phyloP scores from a whole-genome alignment of 441 rosid genomes.

The Arabidopsis lyrata region DNA sequence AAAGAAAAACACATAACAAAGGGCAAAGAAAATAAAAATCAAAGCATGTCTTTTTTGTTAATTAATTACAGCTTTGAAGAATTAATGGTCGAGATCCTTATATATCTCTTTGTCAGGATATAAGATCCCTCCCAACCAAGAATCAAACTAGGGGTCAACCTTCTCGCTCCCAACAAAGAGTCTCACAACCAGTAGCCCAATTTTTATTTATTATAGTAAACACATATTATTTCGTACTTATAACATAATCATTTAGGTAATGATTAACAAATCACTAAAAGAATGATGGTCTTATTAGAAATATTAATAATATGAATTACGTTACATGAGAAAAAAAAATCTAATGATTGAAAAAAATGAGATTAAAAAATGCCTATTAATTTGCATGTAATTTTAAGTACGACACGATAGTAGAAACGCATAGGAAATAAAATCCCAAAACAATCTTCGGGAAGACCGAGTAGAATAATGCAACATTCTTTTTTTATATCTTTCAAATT shows the following conservation, averaged over 20 bases:
- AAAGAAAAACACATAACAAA: too few relatives aligned
- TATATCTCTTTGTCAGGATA: too few relatives aligned
- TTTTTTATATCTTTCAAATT: not conserved
- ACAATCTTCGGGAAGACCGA: constrained; percentile 21
- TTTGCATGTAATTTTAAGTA: not conserved
- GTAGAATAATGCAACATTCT: constrained; percentile 24
- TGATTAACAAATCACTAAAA: not conserved
- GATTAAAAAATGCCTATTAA: not conserved
- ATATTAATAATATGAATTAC: not conserved
- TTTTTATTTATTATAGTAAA: too few relatives aligned
- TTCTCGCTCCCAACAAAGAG: too few relatives aligned
- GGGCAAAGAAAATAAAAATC: too few relatives aligned
- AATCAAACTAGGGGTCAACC: too few relatives aligned
- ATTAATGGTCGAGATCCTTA: too few relatives aligned
- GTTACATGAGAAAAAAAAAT: not conserved
- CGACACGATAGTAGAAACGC: not conserved
- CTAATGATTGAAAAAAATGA: not conserved
- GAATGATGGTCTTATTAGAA: not conserved
- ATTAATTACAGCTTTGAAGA: too few relatives aligned
- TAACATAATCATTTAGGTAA: not conserved
- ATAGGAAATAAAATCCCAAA: constrained; percentile 19
- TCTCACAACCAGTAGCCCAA: too few relatives aligned
- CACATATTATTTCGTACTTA: too few relatives aligned
- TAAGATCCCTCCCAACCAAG: too few relatives aligned
- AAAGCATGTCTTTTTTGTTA: too few relatives aligned